Base-by-base conservation (phyloP, 1,284 basidiomycete species). In the Amylostereum areolatum region DNA sequence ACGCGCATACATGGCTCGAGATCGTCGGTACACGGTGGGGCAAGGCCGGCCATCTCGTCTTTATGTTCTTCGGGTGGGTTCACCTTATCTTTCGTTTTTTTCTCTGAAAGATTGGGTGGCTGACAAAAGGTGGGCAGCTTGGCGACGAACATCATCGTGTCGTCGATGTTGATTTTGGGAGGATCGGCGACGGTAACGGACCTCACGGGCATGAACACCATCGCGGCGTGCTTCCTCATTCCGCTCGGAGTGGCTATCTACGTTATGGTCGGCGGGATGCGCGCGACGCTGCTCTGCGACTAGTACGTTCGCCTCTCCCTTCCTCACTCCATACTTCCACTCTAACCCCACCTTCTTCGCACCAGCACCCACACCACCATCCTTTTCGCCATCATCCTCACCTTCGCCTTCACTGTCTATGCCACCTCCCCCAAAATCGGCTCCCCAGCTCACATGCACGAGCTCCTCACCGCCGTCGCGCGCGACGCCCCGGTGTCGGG, bases 331-430 rank as follows among this genome's bases (percentile, higher is more conserved):
- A 49, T 31, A 29, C 27, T 47, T 29, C 28, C 18, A 27, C n/a
- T 37, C 55, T 12, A 52, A 37, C 39, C 27, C 9, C 47, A 45
- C 12, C 41, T 63, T 65, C 12, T 61, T 86, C 2, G 74, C 77
- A 25, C 37, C 49, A 85, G 82, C 64, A 84, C 85, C 1, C 88
- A 93, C 63, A 93, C 91, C 0, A 73, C 83, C 0, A 83, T 91
- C 9, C 77, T 94, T 25, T 91, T 91, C 61, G 79, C 78, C 40
- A 92, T 94, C 65, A 89, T 91, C 62, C 72, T 90, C 62, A 70
- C 73, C 46, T 87, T 83, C 60, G 63, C 74, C 36, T 78, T 85
- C 62, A 74, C 72, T 6, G 90, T 90, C 18, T 97, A 94, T 62
- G 81, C 81, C 0, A 88, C 80, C 2, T 74, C 70, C 11, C 57